A percentile compares a stretch with the other conserved stretches of the same genome.
Evolutionary conservation across 2,329 filamentous ascomycete species (phyloP).

Genomic region (Simplicillium aogashimaense): DNA sequence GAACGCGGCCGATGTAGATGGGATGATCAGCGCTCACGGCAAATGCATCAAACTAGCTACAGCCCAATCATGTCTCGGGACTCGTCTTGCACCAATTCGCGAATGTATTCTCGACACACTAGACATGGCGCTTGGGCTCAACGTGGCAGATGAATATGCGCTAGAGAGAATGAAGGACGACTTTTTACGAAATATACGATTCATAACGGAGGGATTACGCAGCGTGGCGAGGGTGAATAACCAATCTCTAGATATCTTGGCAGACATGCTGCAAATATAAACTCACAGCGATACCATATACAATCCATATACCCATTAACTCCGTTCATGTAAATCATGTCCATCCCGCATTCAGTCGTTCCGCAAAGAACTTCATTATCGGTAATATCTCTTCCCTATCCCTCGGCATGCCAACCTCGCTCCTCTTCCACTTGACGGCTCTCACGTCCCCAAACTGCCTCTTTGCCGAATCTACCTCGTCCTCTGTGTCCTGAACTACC

Average conservation of each 20-base stretch:
- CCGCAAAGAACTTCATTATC: conserved; percentile 75
- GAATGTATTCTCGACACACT: conserved; percentile 66
- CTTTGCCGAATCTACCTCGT: conserved; percentile 54
- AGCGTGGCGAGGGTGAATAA: conserved; percentile 66
- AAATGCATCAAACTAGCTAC: conserved; percentile 52
- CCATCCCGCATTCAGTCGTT: conserved; percentile 14
- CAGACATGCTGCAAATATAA: conserved; percentile 59
- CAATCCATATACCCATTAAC: conserved; percentile 11
- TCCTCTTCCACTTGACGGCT: conserved; percentile 58
- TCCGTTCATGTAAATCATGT: background rate
- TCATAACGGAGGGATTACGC: conserved; percentile 63
- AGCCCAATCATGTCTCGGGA: conserved; percentile 59
- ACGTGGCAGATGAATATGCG: conserved; percentile 37
- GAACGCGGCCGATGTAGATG: conserved; percentile 63
- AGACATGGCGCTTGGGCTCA: conserved; percentile 61
- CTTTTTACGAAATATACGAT: conserved; percentile 56
- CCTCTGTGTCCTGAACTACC: conserved; percentile 49
- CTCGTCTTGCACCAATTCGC: conserved; percentile 59
- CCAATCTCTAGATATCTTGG: conserved; percentile 55
- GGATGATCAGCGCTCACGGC: conserved; percentile 64
- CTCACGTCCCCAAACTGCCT: conserved; percentile 57
- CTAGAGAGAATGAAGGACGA: conserved; percentile 49
- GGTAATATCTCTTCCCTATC: conserved; percentile 79
- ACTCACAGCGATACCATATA: conserved; percentile 10
- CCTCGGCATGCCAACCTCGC: conserved; percentile 72